Conservation (phyloP, 2,329 filamentous ascomycete genomes). For the Fusarium abutilonis region DNA sequence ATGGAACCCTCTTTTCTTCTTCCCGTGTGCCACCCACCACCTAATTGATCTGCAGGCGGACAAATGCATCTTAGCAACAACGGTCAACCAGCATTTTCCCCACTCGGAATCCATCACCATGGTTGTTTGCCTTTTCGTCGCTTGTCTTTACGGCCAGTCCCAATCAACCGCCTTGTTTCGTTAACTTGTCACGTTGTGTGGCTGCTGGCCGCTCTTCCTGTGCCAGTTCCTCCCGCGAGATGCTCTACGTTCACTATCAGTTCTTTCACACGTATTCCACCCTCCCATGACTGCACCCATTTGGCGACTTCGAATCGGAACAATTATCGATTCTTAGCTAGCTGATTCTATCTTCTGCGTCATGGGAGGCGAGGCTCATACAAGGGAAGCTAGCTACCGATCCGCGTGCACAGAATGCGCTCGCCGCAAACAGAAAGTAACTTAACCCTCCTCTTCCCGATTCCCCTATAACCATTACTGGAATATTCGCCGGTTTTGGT, state of each 20-base stretch:
- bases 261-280: background rate
- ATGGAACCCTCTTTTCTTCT: slow-evolving; percentile 31
- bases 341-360: slow-evolving; percentile 7
- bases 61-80: slow-evolving; percentile 39
- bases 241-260: slow-evolving; percentile 6
- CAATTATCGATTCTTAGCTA: background rate
- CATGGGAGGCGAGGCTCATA: slow-evolving; percentile 30
- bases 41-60: slow-evolving; percentile 40
- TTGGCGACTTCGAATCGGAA: slow-evolving; percentile 1
- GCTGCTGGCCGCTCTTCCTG: slow-evolving; percentile 8
- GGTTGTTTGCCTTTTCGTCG: slow-evolving; percentile 25
- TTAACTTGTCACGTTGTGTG: slow-evolving; percentile 16
- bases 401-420: slow-evolving; percentile 57
- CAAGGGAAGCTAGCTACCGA: slow-evolving; percentile 38
- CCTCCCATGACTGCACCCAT: background rate
- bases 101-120: slow-evolving; percentile 35
- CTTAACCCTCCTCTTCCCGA: background rate
- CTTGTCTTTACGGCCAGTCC: slow-evolving; percentile 8
- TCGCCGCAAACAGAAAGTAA: slow-evolving; percentile 54
- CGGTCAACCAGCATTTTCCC: slow-evolving; percentile 35
- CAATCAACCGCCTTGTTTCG: background rate
- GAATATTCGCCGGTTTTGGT: background rate
- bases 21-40: slow-evolving; percentile 41
- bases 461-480: background rate
- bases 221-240: background rate